Evolutionary conservation across 2,329 filamentous ascomycete species (phyloP).

Genomic region (Penicillium hordei): DNA sequence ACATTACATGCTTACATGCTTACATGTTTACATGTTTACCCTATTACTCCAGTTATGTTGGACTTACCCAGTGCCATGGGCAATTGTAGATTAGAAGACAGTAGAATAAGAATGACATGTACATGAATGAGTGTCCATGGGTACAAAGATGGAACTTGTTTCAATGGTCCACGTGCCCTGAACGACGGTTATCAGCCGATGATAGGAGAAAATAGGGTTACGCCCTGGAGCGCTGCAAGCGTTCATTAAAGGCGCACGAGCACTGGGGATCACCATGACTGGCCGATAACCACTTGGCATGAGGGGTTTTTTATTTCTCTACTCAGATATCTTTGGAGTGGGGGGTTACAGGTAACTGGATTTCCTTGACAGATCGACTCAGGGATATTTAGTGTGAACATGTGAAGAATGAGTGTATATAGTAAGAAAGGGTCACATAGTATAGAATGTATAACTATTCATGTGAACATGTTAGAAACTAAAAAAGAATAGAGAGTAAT

Average conservation of each 20-base stretch:
- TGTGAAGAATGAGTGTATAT: too few species aligned
- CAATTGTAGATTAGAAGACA: background rate
- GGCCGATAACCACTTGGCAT: slow-evolving; percentile 15
- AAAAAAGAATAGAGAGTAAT: background rate
- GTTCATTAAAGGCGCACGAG: slow-evolving; percentile 14
- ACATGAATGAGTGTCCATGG: background rate
- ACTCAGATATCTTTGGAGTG: background rate
- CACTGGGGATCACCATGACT: slow-evolving; percentile 10
- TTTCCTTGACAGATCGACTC: slow-evolving; percentile 2
- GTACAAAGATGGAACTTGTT: background rate
- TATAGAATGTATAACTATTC: background rate
- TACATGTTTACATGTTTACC: background rate
- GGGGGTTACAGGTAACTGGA: background rate
- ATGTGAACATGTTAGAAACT: background rate
- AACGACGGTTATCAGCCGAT: slow-evolving; percentile 9
- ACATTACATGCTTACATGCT: background rate
- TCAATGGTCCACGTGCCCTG: slow-evolving; percentile 5
- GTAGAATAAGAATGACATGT: background rate
- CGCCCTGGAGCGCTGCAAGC: slow-evolving; percentile 14
- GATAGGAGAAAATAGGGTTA: slow-evolving; percentile 11
- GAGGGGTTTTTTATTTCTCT: slow-evolving; percentile 9
- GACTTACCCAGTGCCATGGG: background rate
- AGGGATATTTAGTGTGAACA: background rate
- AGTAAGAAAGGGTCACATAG: too few species aligned
- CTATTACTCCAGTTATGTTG: background rate